Evolutionary conservation across 441 rosid species (phyloP).

Genomic region (Erysimum cheiri): DNA sequence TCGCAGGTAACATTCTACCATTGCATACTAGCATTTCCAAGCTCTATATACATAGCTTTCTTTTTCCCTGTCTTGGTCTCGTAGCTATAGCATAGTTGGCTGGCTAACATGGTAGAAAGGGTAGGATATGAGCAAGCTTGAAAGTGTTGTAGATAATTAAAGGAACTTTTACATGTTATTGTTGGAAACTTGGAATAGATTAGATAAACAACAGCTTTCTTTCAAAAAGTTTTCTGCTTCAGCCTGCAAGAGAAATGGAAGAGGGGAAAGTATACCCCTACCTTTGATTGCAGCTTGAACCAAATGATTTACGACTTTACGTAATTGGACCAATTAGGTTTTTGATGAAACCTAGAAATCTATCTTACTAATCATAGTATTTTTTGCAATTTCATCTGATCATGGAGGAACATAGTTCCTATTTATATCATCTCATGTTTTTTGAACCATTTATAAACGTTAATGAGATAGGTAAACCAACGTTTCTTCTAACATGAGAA

Average conservation of each 20-base stretch:
- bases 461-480: background rate
- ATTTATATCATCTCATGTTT: background rate
- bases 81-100: background rate
- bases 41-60: background rate
- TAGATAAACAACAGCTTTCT: too few species aligned
- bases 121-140: slow-evolving; percentile 8
- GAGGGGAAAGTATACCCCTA: background rate
- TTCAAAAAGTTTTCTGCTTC: background rate
- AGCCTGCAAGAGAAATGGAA: background rate
- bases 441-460: background rate
- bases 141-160: background rate
- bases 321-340: background rate
- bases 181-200: too few species aligned
- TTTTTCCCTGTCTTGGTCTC: background rate
- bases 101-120: background rate
- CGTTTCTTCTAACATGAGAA: background rate
- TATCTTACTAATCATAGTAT: background rate
- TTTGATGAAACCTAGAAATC: background rate
- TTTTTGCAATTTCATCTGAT: background rate
- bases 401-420: background rate
- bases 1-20: slow-evolving; percentile 72
- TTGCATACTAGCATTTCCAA: background rate
- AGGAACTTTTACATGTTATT: slow-evolving; percentile 8
- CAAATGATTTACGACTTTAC: background rate
- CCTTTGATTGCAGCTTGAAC: background rate